Conservation (phyloP, 23 red algal genomes). For the Cyanidioschyzon merolae region DNA sequence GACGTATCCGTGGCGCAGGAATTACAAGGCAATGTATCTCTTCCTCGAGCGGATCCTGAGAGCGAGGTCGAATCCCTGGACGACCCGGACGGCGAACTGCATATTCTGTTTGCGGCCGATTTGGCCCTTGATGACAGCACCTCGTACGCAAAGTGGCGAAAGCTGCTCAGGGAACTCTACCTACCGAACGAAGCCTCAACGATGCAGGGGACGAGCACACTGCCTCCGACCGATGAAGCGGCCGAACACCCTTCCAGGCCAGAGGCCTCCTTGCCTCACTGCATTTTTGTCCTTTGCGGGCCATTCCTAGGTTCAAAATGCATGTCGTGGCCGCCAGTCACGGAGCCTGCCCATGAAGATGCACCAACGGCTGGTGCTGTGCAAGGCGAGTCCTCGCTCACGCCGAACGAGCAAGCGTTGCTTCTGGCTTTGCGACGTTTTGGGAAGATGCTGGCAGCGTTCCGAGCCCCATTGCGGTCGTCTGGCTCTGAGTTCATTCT, state of each 20-base stretch:
- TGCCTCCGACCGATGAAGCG: neutral
- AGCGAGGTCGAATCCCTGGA: neutral
- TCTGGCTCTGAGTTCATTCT: slow-evolving; percentile 6
- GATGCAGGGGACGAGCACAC: neutral
- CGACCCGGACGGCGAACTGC: neutral
- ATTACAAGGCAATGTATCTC: neutral
- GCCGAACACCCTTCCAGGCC: neutral
- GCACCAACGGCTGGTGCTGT: neutral
- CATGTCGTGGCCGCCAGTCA: neutral
- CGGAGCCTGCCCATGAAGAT: neutral
- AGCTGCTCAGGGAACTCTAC: neutral
- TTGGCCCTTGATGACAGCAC: neutral
- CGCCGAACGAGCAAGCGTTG: neutral
- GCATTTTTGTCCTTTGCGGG: slow-evolving; percentile 4
- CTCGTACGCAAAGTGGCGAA: neutral
- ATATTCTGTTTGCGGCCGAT: neutral
- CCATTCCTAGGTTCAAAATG: neutral
- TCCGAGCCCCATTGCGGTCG: neutral
- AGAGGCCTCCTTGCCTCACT: neutral
- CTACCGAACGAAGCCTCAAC: neutral
- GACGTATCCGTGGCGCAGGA: neutral
- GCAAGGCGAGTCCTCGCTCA: neutral
- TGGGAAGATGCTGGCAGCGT: neutral
- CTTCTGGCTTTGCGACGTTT: neutral
- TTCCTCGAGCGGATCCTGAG: neutral